Conservation (phyloP, 441 rosid genomes). For the Populus hybrid region DNA sequence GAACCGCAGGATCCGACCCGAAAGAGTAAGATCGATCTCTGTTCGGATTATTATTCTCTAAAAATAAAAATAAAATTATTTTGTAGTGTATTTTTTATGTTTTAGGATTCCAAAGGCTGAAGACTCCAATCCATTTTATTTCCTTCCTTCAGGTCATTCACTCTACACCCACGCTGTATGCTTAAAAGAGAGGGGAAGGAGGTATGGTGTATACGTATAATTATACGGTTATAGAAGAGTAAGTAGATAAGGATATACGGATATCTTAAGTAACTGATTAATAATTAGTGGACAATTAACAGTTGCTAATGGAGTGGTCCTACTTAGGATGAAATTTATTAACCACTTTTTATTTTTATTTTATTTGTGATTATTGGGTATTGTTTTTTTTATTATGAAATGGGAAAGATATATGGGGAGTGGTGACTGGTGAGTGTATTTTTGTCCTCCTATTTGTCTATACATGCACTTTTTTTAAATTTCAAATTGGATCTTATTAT, state of each 20-base stretch:
- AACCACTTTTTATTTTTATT: no score
- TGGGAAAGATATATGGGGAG: no score
- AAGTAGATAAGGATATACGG: conserved; percentile 9
- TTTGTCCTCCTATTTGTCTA: no score
- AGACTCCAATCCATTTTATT: conserved; percentile 27
- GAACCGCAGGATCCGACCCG: neutral
- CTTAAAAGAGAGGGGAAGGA: neutral
- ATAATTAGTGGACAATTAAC: no score
- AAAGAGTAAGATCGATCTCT: neutral
- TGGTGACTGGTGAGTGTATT: no score
- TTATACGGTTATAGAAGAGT: conserved; percentile 10
- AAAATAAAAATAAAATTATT: neutral
- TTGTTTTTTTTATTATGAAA: no score
- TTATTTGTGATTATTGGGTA: no score
- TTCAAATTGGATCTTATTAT: no score
- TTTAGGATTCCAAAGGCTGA: neutral
- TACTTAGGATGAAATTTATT: no score
- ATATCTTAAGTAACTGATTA: neutral
- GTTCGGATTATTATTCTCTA: neutral
- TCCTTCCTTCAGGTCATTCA: conserved; percentile 11
- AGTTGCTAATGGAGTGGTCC: no score
- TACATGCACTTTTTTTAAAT: no score
- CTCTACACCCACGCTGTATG: neutral
- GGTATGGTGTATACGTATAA: conserved; percentile 8
- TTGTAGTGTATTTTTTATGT: neutral